Evolutionary conservation across 805 yeast species (phyloP), one percentile per base, ranked within the genome.

Genomic region (Tetrapisispora nanseiensis): DNA sequence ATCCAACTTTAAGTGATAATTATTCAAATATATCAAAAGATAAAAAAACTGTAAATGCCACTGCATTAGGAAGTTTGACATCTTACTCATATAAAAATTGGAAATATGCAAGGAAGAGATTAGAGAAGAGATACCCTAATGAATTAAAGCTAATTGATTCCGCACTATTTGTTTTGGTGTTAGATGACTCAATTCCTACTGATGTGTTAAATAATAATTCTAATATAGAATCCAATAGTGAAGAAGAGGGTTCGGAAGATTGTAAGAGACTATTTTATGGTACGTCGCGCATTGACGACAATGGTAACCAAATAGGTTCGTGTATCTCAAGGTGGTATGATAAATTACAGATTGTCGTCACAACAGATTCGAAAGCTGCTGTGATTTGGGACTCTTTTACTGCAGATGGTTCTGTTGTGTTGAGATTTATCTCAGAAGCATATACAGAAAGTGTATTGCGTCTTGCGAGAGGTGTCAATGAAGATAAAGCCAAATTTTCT

Each of bases 251-350:
- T 49, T 12, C 51, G 38, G 46, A 46, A 9, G 54, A 52, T 37
- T 53, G 59, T 43, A 78, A 82, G 55, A 80, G 84, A 57, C 80
- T 86, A 69, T 76, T 86, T 39, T 85, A 92, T 60, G 97, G 97
- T 6, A 77, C 83, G 41, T 75, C 85, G 13, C 69, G 69, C 20
- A 70, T 87, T 33, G 84, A 84, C 49, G 76, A 80, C 6, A 41
- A 47, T 27, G 96, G 95, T 50, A 77, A 84, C 40, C 96, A 87
- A 64, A 79, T 82, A 11, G 97, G 97, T 33, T 84, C 95, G 1
- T 86, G 95, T 67, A 82, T 90, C 23, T 86, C 90, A 50, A 69
- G 97, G 60, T 87, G 95, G 96, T 87, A 86, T 57, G 97, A 86
- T 63, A 86, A 86, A 64, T 66, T 87, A 50, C 96, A 87, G 61